Conservation (phyloP, 768 basidiomycete species). For the Kwoniella sp. region DNA sequence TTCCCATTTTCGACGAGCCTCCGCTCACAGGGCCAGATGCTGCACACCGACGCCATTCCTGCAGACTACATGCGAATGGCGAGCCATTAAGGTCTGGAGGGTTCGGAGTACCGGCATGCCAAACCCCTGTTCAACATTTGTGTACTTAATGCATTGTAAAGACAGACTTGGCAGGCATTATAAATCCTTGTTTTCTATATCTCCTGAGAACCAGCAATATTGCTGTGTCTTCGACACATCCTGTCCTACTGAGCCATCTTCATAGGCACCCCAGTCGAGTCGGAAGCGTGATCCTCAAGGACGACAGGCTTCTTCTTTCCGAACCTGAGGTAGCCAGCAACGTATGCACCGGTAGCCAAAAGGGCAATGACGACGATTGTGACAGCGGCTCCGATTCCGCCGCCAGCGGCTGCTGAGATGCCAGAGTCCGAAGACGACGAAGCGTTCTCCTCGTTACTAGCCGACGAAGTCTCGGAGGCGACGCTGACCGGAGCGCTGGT, state of each 20-base stretch:
- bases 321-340: slow-evolving; percentile 8
- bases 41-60: too few species aligned
- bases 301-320: slow-evolving; percentile 16
- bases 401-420: slow-evolving; percentile 45
- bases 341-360: slow-evolving; percentile 9
- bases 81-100: too few species aligned
- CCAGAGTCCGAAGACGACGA: slow-evolving; percentile 1
- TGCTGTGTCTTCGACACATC: too few species aligned
- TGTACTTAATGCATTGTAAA: neutral
- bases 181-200: neutral
- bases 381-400: slow-evolving; percentile 49
- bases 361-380: slow-evolving; percentile 40
- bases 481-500: slow-evolving; percentile 1
- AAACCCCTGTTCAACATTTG: too few species aligned
- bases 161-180: neutral
- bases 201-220: too few species aligned
- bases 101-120: too few species aligned
- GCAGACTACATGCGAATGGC: too few species aligned
- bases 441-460: neutral
- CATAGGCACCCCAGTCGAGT: slow-evolving; percentile 13
- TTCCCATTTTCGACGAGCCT: too few species aligned
- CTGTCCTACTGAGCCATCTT: slow-evolving; percentile 16
- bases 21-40: too few species aligned
- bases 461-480: neutral
- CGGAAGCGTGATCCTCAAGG: slow-evolving; percentile 15